Conservation (phyloP, 2,329 filamentous ascomycete species). For the Aplosporella prunicola region DNA sequence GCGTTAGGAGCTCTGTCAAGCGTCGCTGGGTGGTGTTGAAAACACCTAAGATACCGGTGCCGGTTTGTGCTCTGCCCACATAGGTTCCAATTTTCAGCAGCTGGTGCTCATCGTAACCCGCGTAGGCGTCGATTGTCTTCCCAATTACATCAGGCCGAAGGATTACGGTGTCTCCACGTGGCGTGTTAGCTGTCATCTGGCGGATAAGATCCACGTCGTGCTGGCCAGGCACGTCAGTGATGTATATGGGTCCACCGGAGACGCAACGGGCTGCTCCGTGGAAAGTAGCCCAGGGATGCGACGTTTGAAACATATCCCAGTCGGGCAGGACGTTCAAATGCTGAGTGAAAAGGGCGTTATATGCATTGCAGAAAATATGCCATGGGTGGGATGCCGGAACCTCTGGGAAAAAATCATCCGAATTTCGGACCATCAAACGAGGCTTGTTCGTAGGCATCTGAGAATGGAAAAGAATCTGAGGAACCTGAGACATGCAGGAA, state of each 20-base stretch:
- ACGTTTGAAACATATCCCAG: constrained; percentile 67
- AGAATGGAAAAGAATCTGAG: constrained; percentile 75
- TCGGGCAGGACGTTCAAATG: constrained; percentile 83
- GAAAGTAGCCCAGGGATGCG: constrained; percentile 62
- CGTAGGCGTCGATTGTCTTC: constrained; percentile 63
- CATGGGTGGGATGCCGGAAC: constrained; percentile 74
- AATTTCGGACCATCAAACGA: constrained; percentile 69
- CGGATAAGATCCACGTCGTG: constrained; percentile 67
- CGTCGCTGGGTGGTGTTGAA: constrained; percentile 67
- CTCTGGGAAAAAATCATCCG: constrained; percentile 84
- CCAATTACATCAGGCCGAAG: constrained; percentile 69
- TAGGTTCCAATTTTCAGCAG: constrained; percentile 74
- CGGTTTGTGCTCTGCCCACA: constrained; percentile 56
- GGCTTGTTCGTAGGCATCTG: constrained; percentile 71
- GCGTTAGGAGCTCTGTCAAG: constrained; percentile 58
- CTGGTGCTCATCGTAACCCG: constrained; percentile 60
- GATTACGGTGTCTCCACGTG: constrained; percentile 60
- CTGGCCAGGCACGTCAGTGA: constrained; percentile 79
- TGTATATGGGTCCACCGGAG: constrained; percentile 85
- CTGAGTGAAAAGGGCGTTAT: constrained; percentile 74
- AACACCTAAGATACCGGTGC: constrained; percentile 68
- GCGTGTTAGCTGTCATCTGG: constrained; percentile 71
- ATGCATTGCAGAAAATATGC: constrained; percentile 92
- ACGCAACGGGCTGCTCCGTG: constrained; percentile 87
- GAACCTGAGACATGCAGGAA: constrained; percentile 90